Conservation (phyloP, 345 rosid genomes). For the Salix caprea region DNA sequence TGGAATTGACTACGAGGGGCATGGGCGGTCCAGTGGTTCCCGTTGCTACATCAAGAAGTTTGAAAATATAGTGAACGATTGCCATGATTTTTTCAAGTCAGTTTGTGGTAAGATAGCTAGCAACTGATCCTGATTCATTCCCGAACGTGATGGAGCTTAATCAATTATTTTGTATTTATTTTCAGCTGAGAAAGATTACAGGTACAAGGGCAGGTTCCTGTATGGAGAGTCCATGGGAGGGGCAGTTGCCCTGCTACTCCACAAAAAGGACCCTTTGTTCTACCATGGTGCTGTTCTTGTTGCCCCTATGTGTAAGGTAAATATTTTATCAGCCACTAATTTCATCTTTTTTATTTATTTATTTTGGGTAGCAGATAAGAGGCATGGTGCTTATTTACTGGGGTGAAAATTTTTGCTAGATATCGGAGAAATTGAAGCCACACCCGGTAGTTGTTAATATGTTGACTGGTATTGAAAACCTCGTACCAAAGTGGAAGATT, state of each 20-base stretch:
- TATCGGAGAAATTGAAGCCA: conserved; percentile 93
- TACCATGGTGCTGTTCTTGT: conserved; percentile 89
- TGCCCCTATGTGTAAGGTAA: conserved; percentile 99
- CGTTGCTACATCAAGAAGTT: conserved; percentile 95
- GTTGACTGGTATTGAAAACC: conserved; percentile 70
- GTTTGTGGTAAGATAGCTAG: conserved; percentile 42
- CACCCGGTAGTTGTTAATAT: conserved; percentile 77
- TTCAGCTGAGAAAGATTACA: conserved; percentile 67
- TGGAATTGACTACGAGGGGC: conserved; percentile 90
- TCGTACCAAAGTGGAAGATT: conserved; percentile 96
- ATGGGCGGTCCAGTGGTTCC: conserved; percentile 77
- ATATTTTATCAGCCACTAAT: background rate
- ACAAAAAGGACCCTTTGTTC: conserved; percentile 70
- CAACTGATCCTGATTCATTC: background rate
- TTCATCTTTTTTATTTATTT: too few species aligned
- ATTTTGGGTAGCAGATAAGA: too few species aligned
- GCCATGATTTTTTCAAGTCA: conserved; percentile 66
- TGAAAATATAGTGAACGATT: conserved; percentile 58
- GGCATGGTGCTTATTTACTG: too few species aligned
- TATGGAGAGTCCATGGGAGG: conserved; percentile 99
- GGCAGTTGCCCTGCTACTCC: conserved; percentile 79
- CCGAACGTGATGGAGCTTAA: background rate
- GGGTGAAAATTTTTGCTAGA: conserved; percentile 25
- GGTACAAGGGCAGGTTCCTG: conserved; percentile 73
- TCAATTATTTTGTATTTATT: background rate